phyloP scores from a whole-genome alignment of 495 filamentous ascomycete genomes.

The Penicillium subrubescens region DNA sequence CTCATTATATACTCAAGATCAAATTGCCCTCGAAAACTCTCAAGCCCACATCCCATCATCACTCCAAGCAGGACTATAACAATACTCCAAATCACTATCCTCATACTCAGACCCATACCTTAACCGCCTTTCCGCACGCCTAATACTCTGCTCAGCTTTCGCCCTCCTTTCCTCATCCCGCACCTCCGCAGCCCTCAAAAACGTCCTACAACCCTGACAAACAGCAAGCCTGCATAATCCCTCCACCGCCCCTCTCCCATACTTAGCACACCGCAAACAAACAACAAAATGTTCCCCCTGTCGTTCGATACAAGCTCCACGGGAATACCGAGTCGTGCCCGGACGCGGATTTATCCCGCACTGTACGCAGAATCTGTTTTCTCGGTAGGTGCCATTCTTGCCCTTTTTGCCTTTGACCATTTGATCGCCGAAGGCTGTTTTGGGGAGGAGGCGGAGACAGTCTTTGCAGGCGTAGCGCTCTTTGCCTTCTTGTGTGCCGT shows the following conservation, averaged over 20 bases:
- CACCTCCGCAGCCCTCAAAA: neutral
- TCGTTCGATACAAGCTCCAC: neutral
- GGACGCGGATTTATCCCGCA: neutral
- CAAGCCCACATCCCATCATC: neutral
- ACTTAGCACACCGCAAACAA: neutral
- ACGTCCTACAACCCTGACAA: neutral
- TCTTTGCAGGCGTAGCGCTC: neutral
- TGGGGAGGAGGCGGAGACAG: neutral
- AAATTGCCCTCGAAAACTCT: too few species aligned
- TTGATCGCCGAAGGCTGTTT: neutral
- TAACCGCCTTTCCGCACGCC: neutral
- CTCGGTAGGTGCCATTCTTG: neutral
- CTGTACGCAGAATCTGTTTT: neutral
- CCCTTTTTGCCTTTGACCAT: neutral
- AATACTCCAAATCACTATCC: neutral
- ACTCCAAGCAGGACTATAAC: neutral
- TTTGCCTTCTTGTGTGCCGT: neutral
- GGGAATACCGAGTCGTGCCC: neutral
- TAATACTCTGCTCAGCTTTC: too few species aligned
- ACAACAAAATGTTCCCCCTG: neutral
- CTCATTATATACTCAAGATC: too few species aligned
- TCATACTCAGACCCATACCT: neutral
- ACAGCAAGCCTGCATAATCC: neutral
- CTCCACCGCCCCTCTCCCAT: neutral
- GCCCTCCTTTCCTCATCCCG: neutral